Conservation (phyloP, 768 basidiomycete genomes). For the Auriscalpium orientale region DNA sequence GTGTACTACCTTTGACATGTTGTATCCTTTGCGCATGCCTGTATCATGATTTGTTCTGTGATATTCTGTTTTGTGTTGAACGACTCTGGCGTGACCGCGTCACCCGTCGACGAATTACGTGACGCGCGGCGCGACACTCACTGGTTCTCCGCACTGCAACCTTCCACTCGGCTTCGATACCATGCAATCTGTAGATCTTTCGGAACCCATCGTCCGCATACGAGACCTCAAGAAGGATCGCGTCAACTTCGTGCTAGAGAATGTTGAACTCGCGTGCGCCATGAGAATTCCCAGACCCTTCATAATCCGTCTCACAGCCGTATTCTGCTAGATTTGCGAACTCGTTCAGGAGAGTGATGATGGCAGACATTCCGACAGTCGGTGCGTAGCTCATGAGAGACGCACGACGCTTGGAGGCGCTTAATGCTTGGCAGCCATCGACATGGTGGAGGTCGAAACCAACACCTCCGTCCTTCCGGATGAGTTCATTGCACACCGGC, state of each 20-base stretch:
- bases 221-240: constrained; percentile 78
- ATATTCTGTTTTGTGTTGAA: no score
- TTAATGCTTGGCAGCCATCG: constrained; percentile 60
- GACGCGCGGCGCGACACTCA: no score
- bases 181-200: constrained; percentile 30
- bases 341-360: constrained; percentile 86
- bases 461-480: constrained; percentile 94
- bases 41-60: no score
- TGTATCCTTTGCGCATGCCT: no score
- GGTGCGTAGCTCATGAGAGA: constrained; percentile 44
- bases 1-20: no score
- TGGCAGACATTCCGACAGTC: constrained; percentile 94
- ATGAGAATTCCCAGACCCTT: constrained; percentile 1
- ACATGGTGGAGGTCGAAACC: constrained; percentile 86
- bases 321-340: constrained; percentile 70
- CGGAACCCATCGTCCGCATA: constrained; percentile 71
- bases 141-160: no score
- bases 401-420: background rate
- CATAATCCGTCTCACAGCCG: constrained; percentile 9
- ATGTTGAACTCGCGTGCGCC: constrained; percentile 90
- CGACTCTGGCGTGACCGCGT: no score
- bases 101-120: no score
- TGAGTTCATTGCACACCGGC: constrained; percentile 93
- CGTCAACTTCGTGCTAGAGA: constrained; percentile 89
- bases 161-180: background rate